A percentile compares a stretch with the other conserved stretches of the same genome.
These are phyloP conservation scores for Eimeria sp. DNA, from an alignment of 169 alveolate species.

Conservation along the genomic window DNA sequence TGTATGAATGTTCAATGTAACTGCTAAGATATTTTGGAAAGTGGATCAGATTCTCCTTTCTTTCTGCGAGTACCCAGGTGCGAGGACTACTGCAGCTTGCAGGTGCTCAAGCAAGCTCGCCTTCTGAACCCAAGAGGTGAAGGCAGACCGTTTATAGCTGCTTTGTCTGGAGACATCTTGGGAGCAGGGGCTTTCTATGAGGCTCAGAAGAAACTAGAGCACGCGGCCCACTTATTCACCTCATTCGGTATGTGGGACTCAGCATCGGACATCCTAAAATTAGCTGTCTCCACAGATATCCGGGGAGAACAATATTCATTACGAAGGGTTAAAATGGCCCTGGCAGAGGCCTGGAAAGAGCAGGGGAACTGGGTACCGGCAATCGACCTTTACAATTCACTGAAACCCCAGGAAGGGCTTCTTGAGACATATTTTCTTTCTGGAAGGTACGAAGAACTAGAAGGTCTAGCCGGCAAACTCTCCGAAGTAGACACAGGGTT, in stretches of 20 bases:
- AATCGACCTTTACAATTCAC: not conserved
- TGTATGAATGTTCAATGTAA: not conserved
- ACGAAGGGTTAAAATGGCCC: not conserved
- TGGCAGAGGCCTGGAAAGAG: slow-evolving; percentile 64
- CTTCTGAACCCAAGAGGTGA: slow-evolving; percentile 31
- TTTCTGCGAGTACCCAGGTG: slow-evolving; percentile 16
- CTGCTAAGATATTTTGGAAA: not conserved
- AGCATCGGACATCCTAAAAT: slow-evolving; percentile 27
- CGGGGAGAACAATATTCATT: not conserved
- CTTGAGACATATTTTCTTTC: slow-evolving; percentile 50
- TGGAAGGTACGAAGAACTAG: slow-evolving; percentile 45
- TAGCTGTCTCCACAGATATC: not conserved
- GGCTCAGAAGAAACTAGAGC: slow-evolving; percentile 17
- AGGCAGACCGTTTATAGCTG: slow-evolving; percentile 46
- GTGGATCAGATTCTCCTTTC: not conserved
- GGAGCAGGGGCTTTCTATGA: slow-evolving; percentile 68
- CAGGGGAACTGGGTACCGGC: not conserved
- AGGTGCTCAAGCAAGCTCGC: slow-evolving; percentile 69
- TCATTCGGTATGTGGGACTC: slow-evolving; percentile 54
- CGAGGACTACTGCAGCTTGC: slow-evolving; percentile 61
- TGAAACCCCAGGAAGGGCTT: slow-evolving; percentile 49
- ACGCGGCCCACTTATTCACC: slow-evolving; percentile 15
- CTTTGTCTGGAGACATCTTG: slow-evolving; percentile 50
- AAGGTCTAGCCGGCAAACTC: not conserved
- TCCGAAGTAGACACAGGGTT: not conserved